Conservation (phyloP, 2,329 filamentous ascomycete species). For the Stagonosporopsis rhizophila region DNA sequence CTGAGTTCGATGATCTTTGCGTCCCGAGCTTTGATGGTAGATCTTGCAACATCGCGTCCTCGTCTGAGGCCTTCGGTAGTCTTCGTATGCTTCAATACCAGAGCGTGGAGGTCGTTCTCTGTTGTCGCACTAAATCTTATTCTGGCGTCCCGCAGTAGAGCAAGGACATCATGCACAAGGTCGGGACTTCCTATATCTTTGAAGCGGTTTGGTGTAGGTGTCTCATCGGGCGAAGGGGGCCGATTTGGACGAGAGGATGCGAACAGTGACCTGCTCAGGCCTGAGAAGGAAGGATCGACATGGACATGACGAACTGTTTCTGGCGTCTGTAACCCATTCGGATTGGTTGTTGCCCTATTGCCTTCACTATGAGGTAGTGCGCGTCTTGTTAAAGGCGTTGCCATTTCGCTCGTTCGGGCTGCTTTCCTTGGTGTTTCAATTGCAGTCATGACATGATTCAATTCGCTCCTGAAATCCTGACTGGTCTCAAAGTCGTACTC, state of each 20-base stretch:
- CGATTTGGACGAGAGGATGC: conserved; percentile 27
- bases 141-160: conserved; percentile 55
- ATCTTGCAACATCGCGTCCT: conserved; percentile 71
- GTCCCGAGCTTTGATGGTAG: conserved; percentile 69
- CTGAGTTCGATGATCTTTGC: conserved; percentile 69
- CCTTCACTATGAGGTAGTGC: conserved; percentile 50
- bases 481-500: conserved; percentile 45
- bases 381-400: conserved; percentile 45
- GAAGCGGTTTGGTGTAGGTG: conserved; percentile 45
- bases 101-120: conserved; percentile 25
- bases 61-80: conserved; percentile 67
- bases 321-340: conserved; percentile 37
- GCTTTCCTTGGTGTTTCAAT: conserved; percentile 53
- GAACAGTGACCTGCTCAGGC: conserved; percentile 14
- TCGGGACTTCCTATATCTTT: conserved; percentile 28
- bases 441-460: conserved; percentile 35
- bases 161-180: conserved; percentile 55
- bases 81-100: conserved; percentile 59
- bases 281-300: conserved; percentile 25
- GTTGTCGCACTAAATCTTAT: conserved; percentile 44
- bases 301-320: conserved; percentile 26
- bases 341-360: conserved; percentile 8
- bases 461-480: conserved; percentile 42
- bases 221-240: conserved; percentile 36
- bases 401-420: conserved; percentile 46